Base-by-base conservation (phyloP, 768 basidiomycete genomes). In the Macrolepiota fuliginosa region DNA sequence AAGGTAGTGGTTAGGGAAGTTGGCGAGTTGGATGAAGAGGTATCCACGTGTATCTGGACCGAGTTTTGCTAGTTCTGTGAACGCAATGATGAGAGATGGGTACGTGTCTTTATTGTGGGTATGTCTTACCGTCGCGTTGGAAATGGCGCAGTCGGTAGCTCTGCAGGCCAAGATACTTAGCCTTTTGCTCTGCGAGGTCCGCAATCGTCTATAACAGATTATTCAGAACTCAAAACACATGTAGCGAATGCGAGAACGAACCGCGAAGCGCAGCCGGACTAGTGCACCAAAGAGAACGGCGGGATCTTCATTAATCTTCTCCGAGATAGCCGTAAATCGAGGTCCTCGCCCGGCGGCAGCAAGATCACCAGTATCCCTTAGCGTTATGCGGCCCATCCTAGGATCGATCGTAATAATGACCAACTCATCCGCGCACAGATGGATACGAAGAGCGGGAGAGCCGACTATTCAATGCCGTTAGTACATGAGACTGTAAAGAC, bases 111-210 rank as follows among this genome's bases (percentile, higher is more conserved):
- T 1, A 4, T 17, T 56, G 11, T n/a, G 39, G 27, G n/a, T 29
- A 37, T n/a, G 36, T 66, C 72, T 40, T 25, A 91, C 92, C 91
- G 68, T 89, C 84, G 37, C 71, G 77, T 1, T 79, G 70, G 63
- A 95, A 85, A 65, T 91, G 88, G 37, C 92, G 84, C 25, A 79
- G 73, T 15, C 87, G 84, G 73, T 84, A 90, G 60, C 83, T 86
- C 69, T 87, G 86, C 45, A 94, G 73, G n/a, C 94, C 94, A 10
- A 96, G 83, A 67, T 92, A 89, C 63, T 79, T 84, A n/a, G 89
- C 91, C 68, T 93, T 94, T 71, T 91, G 89, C 71, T 95, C 92
- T 10, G 89, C 84, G 15, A 89, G 80, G 58, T 94, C 91, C 46
- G 84, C 79, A 63, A 95, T 92, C 4, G 92, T 92, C 94, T 96